These are phyloP conservation scores for Aspergillus novofumigatus DNA, from an alignment of 2,329 filamentous ascomycete species.

Conservation along the genomic window DNA sequence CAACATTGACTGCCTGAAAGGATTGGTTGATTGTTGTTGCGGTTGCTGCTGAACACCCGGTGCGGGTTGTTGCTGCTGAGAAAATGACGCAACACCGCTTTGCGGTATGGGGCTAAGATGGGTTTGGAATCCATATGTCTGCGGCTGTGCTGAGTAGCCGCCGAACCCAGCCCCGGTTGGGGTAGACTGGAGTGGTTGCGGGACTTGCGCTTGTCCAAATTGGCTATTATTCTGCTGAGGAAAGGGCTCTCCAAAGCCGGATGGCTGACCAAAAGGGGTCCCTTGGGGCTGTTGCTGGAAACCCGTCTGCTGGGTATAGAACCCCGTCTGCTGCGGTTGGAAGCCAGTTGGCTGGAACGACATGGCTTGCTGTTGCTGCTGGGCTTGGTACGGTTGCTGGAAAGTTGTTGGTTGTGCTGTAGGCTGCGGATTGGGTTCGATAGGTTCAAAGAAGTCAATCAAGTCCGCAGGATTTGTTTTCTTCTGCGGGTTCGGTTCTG, in stretches of 20 bases:
- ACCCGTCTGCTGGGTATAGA: slow-evolving; percentile 33
- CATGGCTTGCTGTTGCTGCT: slow-evolving; percentile 11
- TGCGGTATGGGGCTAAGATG: slow-evolving; percentile 46
- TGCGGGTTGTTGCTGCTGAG: slow-evolving; percentile 36
- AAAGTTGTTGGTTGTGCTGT: slow-evolving; percentile 48
- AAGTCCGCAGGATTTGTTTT: slow-evolving; percentile 59
- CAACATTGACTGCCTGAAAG: slow-evolving; percentile 90
- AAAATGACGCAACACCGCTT: slow-evolving; percentile 45
- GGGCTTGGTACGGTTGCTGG: slow-evolving; percentile 33
- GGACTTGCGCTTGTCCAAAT: slow-evolving; percentile 30
- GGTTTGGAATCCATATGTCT: slow-evolving; percentile 48
- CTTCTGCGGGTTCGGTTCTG: slow-evolving; percentile 25
- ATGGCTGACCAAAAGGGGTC: slow-evolving; percentile 9
- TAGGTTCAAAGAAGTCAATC: slow-evolving; percentile 93
- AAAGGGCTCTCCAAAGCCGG: slow-evolving; percentile 21
- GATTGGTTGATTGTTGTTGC: slow-evolving; percentile 67
- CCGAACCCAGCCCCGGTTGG: slow-evolving; percentile 78
- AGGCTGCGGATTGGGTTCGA: slow-evolving; percentile 79
- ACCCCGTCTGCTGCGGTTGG: slow-evolving; percentile 30
- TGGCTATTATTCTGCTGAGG: slow-evolving; percentile 31
- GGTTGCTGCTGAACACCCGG: slow-evolving; percentile 23
- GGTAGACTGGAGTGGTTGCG: slow-evolving; percentile 54
- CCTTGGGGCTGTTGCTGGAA: slow-evolving; percentile 35
- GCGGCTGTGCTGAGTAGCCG: slow-evolving; percentile 69
- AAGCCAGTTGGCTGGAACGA: slow-evolving; percentile 29